Base-by-base conservation (phyloP, 129 eudicot genomes). In the Escallonia rubra region DNA sequence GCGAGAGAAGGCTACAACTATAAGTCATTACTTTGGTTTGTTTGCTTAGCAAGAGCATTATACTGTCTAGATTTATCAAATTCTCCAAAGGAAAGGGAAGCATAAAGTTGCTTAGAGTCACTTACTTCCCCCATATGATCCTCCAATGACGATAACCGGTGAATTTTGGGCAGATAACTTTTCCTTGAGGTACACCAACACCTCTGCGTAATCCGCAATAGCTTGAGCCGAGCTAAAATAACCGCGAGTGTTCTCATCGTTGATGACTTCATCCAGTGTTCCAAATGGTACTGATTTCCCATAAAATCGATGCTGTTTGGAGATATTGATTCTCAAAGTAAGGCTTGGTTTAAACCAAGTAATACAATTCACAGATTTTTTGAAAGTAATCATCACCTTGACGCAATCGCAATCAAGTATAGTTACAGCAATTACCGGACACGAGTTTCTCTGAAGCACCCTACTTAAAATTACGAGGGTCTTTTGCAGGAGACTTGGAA, bases 71-170 rank as follows among this genome's bases (percentile, higher is more conserved):
- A 23, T 23, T 23, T 23, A 23, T 23, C 34, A 23, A 23, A 23
- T 23, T 23, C 34, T 23, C 34, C 34, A 1, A 23, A 23, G 34
- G 34, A 23, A 23, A 23, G 34, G 34, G 50, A 46, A 1, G 50
- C 10, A 46, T 46, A 46, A 5, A 46, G 6, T 3, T 11, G 3
- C 14, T 11, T 54, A 2, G n/a, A 11, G 3, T 4, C 3, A 66
- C 73, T 83, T 73, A 88, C 97, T 91, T 88, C 96, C 96, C 55
- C 97, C 97, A 51, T 91, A 88, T 4, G 97, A 91, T 14, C 96
- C 97, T 55, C 97, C 97, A 5, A 88, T 3, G 46, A 86, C 90
- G 13, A 91, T 83, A 41, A 88, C 65, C 3, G 97, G 97, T 41
- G 93, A 85, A 57, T 68, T 43, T 9, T 76, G 73, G 4, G 97